Conservation (phyloP, 306 rosid genomes). For the Purshia tridentata region DNA sequence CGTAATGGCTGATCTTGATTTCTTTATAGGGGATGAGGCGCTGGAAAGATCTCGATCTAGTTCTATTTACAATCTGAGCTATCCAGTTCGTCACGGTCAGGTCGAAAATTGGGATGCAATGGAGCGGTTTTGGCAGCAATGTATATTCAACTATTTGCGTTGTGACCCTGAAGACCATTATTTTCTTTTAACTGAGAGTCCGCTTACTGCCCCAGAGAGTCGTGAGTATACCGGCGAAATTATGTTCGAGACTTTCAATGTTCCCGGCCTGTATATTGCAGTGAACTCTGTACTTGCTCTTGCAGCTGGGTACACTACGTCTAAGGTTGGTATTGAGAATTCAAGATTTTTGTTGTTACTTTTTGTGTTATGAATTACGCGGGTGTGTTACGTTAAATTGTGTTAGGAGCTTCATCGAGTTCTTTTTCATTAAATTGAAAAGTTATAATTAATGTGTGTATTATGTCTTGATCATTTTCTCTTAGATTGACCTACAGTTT, state of each 20-base stretch:
- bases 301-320: slow-evolving; percentile 97
- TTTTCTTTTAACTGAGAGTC: slow-evolving; percentile 93
- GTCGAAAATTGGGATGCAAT: slow-evolving; percentile 96
- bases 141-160: slow-evolving; percentile 87
- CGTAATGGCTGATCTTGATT: slow-evolving; percentile 99
- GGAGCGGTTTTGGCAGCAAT: slow-evolving; percentile 99
- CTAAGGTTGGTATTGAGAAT: slow-evolving; percentile 65
- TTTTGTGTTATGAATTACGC: not conserved
- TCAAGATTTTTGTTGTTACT: not conserved
- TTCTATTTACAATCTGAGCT: slow-evolving; percentile 70
- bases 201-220: slow-evolving; percentile 93
- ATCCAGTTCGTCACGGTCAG: slow-evolving; percentile 87
- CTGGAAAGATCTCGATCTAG: slow-evolving; percentile 76
- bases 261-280: slow-evolving; percentile 93
- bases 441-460: not conserved
- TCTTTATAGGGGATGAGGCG: slow-evolving; percentile 96
- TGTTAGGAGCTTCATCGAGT: not conserved
- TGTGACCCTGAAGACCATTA: slow-evolving; percentile 99
- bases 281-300: slow-evolving; percentile 99
- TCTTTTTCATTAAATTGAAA: slow-evolving; percentile 19
- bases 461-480: slow-evolving; percentile 11
- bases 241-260: slow-evolving; percentile 98
- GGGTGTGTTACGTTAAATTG: no score
- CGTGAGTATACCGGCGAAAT: slow-evolving; percentile 97
- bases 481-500: slow-evolving; percentile 51